These are phyloP conservation scores for Syzygium grande DNA, from an alignment of 345 rosid species.

Conservation along the genomic window DNA sequence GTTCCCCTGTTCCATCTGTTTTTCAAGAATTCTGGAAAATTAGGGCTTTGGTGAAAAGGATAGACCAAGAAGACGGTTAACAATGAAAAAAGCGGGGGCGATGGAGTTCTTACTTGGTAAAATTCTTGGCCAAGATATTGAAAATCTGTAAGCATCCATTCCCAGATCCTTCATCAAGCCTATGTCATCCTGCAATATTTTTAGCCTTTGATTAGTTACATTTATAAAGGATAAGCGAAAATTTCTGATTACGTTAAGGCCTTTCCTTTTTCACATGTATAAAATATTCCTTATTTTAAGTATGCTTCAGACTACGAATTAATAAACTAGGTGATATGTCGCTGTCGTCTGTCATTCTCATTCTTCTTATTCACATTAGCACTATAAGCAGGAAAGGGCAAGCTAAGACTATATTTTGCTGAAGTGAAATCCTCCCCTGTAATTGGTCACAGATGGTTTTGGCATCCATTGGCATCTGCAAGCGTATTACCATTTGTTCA, in stretches of 20 bases:
- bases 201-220: background rate
- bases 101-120: slow-evolving; percentile 56
- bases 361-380: background rate
- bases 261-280: background rate
- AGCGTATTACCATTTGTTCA: background rate
- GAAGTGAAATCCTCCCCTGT: background rate
- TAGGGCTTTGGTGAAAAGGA: background rate
- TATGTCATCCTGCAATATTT: slow-evolving; percentile 52
- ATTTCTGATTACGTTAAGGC: background rate
- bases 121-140: slow-evolving; percentile 93
- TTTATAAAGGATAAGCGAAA: background rate
- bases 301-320: background rate
- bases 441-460: background rate
- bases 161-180: slow-evolving; percentile 81
- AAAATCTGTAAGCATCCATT: slow-evolving; percentile 90
- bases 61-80: background rate
- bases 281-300: background rate
- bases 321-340: slow-evolving; percentile 14
- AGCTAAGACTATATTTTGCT: background rate
- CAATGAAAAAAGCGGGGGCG: background rate
- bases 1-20: slow-evolving; percentile 80
- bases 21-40: background rate
- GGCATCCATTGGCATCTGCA: background rate
- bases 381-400: background rate
- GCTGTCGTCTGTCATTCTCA: background rate